Conservation (phyloP, 768 basidiomycete species). For the Termitomyces eurrhizus region DNA sequence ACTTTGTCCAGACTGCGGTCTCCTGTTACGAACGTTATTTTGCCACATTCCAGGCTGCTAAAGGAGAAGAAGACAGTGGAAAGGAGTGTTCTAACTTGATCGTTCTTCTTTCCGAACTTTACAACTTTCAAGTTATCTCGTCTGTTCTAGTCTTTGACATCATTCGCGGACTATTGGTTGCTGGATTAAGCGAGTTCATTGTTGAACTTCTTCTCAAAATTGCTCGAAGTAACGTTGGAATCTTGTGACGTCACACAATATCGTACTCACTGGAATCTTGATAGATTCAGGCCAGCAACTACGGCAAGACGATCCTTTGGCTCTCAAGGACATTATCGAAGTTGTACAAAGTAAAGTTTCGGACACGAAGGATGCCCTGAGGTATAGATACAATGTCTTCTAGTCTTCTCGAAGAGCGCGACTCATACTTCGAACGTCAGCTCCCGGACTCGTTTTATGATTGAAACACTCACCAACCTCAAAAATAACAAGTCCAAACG, state of each 20-base stretch:
- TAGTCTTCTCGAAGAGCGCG: constrained; percentile 1
- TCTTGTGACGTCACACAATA: neutral
- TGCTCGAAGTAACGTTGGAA: constrained; percentile 51
- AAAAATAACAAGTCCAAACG: constrained; percentile 87
- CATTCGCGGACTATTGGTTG: constrained; percentile 67
- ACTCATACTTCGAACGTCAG: constrained; percentile 32
- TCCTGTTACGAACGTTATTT: constrained; percentile 62
- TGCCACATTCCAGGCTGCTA: constrained; percentile 23
- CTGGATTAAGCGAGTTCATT: constrained; percentile 66
- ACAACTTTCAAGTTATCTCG: constrained; percentile 94
- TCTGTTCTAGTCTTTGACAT: constrained; percentile 89
- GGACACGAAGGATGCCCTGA: constrained; percentile 43
- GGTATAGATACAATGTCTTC: constrained; percentile 30
- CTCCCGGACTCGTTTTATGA: constrained; percentile 92
- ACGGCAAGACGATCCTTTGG: constrained; percentile 86
- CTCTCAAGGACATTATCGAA: constrained; percentile 86
- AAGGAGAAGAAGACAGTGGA: constrained; percentile 46
- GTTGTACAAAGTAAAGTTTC: constrained; percentile 73
- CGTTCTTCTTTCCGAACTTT: constrained; percentile 84
- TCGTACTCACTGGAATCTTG: neutral
- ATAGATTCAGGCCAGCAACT: constrained; percentile 91
- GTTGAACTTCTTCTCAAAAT: constrained; percentile 89
- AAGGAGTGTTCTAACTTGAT: constrained; percentile 91
- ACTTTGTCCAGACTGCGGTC: constrained; percentile 74
- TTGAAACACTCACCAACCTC: constrained; percentile 87